Conservation (phyloP, 257 asterid genomes). For the Verbena officinalis region DNA sequence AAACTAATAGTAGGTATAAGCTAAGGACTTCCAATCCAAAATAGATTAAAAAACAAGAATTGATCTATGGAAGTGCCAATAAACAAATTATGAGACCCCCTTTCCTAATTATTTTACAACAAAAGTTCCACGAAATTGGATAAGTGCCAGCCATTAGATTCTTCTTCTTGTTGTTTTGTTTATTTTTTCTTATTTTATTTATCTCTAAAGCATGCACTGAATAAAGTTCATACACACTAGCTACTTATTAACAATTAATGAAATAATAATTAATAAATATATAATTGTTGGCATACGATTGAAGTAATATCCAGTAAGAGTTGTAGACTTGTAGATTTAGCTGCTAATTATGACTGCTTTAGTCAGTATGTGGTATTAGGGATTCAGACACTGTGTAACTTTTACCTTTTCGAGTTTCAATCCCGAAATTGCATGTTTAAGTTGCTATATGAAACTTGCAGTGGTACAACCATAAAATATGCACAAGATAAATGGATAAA, state of each 20-base stretch:
- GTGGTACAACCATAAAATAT: not conserved
- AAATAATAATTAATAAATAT: too few relatives aligned
- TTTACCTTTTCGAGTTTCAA: too few relatives aligned
- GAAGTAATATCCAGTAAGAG: too few relatives aligned
- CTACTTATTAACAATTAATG: too few relatives aligned
- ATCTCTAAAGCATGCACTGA: not conserved
- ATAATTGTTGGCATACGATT: too few relatives aligned
- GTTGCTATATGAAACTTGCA: too few relatives aligned
- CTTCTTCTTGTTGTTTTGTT: not conserved
- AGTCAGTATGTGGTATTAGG: too few relatives aligned
- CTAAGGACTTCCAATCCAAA: conserved; percentile 13
- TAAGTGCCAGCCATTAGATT: conserved; percentile 30
- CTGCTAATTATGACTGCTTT: too few relatives aligned
- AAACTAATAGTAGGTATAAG: conserved; percentile 14
- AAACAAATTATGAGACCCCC: not conserved
- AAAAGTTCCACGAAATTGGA: conserved; percentile 26
- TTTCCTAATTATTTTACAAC: conserved; percentile 10
- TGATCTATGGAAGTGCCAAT: not conserved
- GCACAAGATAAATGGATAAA: not conserved
- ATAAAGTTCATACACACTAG: too few relatives aligned
- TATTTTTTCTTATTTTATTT: not conserved
- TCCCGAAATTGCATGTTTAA: too few relatives aligned
- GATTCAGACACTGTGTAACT: too few relatives aligned
- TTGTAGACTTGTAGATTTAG: too few relatives aligned
- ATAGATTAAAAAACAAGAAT: not conserved